Base-by-base conservation (phyloP, 495 filamentous ascomycete species). In the Neurospora cerealis region DNA sequence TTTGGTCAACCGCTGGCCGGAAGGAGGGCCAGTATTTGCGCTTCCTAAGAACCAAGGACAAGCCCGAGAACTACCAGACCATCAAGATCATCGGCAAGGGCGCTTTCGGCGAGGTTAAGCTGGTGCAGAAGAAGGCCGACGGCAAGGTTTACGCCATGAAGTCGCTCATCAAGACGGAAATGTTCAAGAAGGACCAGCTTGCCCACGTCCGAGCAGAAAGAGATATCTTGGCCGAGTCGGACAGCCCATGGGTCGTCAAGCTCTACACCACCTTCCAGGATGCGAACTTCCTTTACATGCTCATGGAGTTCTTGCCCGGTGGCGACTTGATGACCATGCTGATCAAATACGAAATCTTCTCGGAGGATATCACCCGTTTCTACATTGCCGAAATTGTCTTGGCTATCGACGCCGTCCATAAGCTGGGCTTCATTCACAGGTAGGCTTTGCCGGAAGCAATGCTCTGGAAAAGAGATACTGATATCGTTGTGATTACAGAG, bases 261-360 rank as follows among this genome's bases (percentile, higher is more conserved):
- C 87, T 99, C 74, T 95, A 93, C 82, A 97, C 95, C 21, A 97
- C 96, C 8, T 99, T 98, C 85, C 96, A 99, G 81, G 96, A 99
- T 81, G 85, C 87, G 69, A 94, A 94, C 73, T 98, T 97, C 83
- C 87, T 99, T 17, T 98, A 99, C 84, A 92, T 99, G 89, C 88
- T 99, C 73, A 98, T 99, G 96, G 96, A 99, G 83, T 99, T 98
- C 83, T 88, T 98, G 78, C 96, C 96, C 17, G 96, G 96, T 80
- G 96, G 96, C 79, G 96, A 99, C 86, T 83, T 99, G 79, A 99
- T 99, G 96, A 99, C 96, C 40, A 99, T 99, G 96, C 88, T 99
- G 77, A 99, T 99, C 84, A 98, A 98, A 86, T 98, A 99, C 80
- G 96, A 99, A 81, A 97, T 99, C 78, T 99, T 99, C 83, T 96